Base-by-base conservation (phyloP, 352 stramenopile genomes). In the Phytophthora foliorum region DNA sequence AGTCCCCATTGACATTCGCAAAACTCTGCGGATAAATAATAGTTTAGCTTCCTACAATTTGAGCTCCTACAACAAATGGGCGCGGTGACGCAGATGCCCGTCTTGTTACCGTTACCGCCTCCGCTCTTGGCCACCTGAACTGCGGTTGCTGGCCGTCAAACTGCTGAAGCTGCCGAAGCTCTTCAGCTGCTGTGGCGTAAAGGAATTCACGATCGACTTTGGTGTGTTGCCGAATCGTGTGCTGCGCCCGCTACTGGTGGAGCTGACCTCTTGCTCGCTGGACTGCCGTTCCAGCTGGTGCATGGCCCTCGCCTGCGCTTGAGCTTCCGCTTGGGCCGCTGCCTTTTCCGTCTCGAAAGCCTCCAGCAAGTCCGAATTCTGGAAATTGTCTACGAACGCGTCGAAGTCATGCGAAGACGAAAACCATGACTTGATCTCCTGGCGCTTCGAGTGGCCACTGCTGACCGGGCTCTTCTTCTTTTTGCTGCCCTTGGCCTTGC, bases 371-470 rank as follows among this genome's bases (percentile, higher is more conserved):
- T 78, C 61, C 9, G 84, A 81, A 17, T 75, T 75, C 16, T 85
- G 57, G 32, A 94, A 93, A n/a, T 81, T 82, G 53, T 92, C 78
- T n/a, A 92, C 84, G 41, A 90, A 94, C 36, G 81, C 78, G 55
- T 94, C 87, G 42, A 90, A 92, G 21, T 94, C 87, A 67, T 94
- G 87, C 11, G 84, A 90, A 2, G 84, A 93, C 39, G 85, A 93
- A 42, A 94, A 94, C 87, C 87, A 94, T 34, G 87, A 84, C 71
- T 92, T 92, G 72, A 94, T 86, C 65, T 94, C 87, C 50, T 94
- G 84, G 0, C 84, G 80, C 63, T 93, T 93, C 16, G 86, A 94
- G 50, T 86, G 71, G 22, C 86, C 84, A 41, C 60, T 74, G 13
- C 77, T 88, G 39, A 64, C 72, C 0, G 53, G 52, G 17, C 73